Percentiles rank a stretch among this genome's conserved stretches.
Evolutionary conservation across 495 filamentous ascomycete genomes (phyloP).

Genomic region (Neurospora sp.): DNA sequence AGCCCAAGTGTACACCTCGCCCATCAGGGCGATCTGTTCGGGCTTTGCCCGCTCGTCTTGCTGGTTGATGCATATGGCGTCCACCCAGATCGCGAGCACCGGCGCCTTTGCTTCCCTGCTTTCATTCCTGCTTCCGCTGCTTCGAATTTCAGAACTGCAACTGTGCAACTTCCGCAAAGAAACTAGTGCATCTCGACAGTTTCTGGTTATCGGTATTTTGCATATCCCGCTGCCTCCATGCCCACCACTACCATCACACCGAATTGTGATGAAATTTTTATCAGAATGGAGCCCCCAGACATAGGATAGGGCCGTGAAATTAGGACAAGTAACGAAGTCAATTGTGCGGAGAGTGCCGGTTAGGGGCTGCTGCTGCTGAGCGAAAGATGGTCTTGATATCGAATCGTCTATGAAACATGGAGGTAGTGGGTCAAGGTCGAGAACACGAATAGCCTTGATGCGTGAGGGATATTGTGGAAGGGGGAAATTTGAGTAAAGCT

Average conservation of each 20-base stretch:
- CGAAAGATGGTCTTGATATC: not conserved
- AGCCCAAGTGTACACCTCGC: slow-evolving; percentile 22
- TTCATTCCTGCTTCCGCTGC: not conserved
- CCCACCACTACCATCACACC: not conserved
- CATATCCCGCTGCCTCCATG: not conserved
- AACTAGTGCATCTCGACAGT: slow-evolving; percentile 2
- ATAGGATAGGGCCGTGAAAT: slow-evolving; percentile 4
- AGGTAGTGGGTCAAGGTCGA: not conserved
- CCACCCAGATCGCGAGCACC: slow-evolving; percentile 19
- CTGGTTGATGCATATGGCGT: slow-evolving; percentile 32
- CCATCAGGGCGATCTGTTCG: slow-evolving; percentile 25
- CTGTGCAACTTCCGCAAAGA: not conserved
- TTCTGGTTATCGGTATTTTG: slow-evolving; percentile 2
- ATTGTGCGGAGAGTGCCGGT: slow-evolving; percentile 1
- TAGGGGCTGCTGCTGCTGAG: not conserved
- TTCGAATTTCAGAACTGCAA: not conserved
- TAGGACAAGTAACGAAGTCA: not conserved
- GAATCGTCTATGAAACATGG: not conserved
- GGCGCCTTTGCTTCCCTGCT: not conserved
- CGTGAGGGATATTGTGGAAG: not conserved
- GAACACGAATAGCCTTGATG: not conserved
- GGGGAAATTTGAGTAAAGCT: not conserved
- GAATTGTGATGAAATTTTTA: not conserved
- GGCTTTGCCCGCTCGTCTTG: slow-evolving; percentile 16
- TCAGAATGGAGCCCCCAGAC: not conserved